A percentile compares a stretch with the other conserved stretches of the same genome.
Evolutionary conservation across 2,329 filamentous ascomycete genomes (phyloP).

Genomic region (Parascedosporium putredinis): DNA sequence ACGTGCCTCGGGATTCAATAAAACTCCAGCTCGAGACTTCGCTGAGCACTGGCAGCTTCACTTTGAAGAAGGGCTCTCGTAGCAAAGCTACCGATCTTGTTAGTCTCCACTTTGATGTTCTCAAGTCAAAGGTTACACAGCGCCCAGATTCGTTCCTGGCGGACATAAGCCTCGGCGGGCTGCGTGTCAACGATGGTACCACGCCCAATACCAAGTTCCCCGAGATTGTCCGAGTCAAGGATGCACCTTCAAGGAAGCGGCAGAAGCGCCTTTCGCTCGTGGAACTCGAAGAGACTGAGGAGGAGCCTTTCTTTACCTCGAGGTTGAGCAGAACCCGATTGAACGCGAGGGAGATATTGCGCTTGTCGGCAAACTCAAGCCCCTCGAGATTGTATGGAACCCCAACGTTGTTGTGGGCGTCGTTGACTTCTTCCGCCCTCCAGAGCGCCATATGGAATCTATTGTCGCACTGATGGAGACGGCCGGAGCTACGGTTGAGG

Average conservation of each 20-base stretch:
- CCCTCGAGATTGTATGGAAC: slow-evolving; percentile 96
- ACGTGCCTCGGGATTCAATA: slow-evolving; percentile 80
- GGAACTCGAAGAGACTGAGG: slow-evolving; percentile 39
- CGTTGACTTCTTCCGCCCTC: slow-evolving; percentile 90
- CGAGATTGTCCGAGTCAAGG: slow-evolving; percentile 93
- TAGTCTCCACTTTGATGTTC: slow-evolving; percentile 86
- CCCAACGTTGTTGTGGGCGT: slow-evolving; percentile 85
- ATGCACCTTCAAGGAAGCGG: slow-evolving; percentile 48
- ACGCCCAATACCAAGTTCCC: slow-evolving; percentile 84
- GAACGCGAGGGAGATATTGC: slow-evolving; percentile 87
- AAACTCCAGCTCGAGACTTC: slow-evolving; percentile 89
- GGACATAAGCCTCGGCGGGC: slow-evolving; percentile 80
- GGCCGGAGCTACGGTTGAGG: slow-evolving; percentile 90
- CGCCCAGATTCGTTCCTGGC: slow-evolving; percentile 83
- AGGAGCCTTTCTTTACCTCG: slow-evolving; percentile 84
- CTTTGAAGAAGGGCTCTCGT: slow-evolving; percentile 55
- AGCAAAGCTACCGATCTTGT: slow-evolving; percentile 66
- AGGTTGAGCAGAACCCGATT: slow-evolving; percentile 90
- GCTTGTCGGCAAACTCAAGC: slow-evolving; percentile 82
- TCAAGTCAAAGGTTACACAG: slow-evolving; percentile 81
- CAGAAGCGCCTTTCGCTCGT: slow-evolving; percentile 40
- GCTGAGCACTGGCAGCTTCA: slow-evolving; percentile 93
- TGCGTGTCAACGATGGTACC: slow-evolving; percentile 92
- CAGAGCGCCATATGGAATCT: slow-evolving; percentile 96
- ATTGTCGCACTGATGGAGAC: slow-evolving; percentile 93